phyloP scores from a whole-genome alignment of 2,329 filamentous ascomycete species.

The Periconia macrospinosa region DNA sequence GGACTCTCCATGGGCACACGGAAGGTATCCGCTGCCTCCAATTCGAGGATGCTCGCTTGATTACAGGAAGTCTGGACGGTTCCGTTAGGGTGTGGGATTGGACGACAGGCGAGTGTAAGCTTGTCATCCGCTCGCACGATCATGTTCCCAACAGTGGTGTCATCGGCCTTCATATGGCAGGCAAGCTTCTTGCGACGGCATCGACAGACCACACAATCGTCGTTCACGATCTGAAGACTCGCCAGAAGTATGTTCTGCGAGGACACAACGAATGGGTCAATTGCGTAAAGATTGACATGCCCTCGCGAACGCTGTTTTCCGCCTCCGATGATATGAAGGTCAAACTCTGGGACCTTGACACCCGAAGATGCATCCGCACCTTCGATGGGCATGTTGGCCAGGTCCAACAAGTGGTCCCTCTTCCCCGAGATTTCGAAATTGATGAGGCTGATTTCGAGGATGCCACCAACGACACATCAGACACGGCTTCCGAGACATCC shows the following conservation, averaged over 20 bases:
- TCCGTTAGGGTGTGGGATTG: constrained; percentile 96
- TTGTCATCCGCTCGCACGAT: constrained; percentile 73
- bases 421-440: constrained; percentile 87
- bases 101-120: constrained; percentile 84
- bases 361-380: constrained; percentile 71
- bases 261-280: constrained; percentile 97
- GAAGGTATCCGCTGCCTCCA: constrained; percentile 85
- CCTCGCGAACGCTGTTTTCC: constrained; percentile 84
- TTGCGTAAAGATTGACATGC: constrained; percentile 81
- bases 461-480: not conserved
- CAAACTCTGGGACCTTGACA: constrained; percentile 91
- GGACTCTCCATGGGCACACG: constrained; percentile 82
- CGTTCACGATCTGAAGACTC: constrained; percentile 88
- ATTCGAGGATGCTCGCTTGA: constrained; percentile 88
- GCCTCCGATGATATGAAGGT: constrained; percentile 92
- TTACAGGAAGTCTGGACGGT: constrained; percentile 84
- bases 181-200: constrained; percentile 80
- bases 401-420: constrained; percentile 84
- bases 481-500: constrained; percentile 1
- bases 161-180: constrained; percentile 84
- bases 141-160: constrained; percentile 67
- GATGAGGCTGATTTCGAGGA: constrained; percentile 64
- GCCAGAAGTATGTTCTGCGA: constrained; percentile 75
- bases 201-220: constrained; percentile 89
- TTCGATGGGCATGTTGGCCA: constrained; percentile 93